phyloP scores from a whole-genome alignment of 306 rosid genomes.

The Vigna mungo region DNA sequence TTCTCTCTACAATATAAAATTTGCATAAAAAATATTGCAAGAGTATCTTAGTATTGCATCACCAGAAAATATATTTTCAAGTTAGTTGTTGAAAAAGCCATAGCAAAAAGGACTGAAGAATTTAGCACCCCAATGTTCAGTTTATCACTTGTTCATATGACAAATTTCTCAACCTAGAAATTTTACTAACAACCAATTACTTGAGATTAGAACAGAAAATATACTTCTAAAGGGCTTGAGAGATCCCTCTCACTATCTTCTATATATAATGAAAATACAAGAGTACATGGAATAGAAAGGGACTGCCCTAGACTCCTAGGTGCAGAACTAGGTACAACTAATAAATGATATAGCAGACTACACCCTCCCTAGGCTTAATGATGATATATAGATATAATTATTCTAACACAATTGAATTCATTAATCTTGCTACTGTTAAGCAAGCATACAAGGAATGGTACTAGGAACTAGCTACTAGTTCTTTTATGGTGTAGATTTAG shows the following conservation, averaged over 20 bases:
- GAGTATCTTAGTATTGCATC: background rate
- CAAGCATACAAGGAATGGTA: background rate
- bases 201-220: no score
- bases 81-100: conserved; percentile 14
- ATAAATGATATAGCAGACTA: no score
- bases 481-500: no score
- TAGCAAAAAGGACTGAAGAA: conserved; percentile 25
- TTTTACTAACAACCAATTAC: conserved; percentile 11
- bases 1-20: conserved; percentile 1
- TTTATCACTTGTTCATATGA: conserved; percentile 35
- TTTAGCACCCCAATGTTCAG: conserved; percentile 15
- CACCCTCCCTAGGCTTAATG: no score
- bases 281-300: no score
- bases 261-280: no score
- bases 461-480: conserved; percentile 7
- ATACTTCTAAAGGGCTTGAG: no score
- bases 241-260: no score
- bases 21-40: conserved; percentile 6
- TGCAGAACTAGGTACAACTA: no score
- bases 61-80: conserved; percentile 3
- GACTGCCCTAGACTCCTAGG: no score
- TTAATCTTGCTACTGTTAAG: conserved; percentile 6
- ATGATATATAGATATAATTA: no score
- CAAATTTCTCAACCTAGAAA: conserved; percentile 16
- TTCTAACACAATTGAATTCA: background rate